Evolutionary conservation across 495 filamentous ascomycete genomes (phyloP).

Genomic region (Pyronema domesticum): DNA sequence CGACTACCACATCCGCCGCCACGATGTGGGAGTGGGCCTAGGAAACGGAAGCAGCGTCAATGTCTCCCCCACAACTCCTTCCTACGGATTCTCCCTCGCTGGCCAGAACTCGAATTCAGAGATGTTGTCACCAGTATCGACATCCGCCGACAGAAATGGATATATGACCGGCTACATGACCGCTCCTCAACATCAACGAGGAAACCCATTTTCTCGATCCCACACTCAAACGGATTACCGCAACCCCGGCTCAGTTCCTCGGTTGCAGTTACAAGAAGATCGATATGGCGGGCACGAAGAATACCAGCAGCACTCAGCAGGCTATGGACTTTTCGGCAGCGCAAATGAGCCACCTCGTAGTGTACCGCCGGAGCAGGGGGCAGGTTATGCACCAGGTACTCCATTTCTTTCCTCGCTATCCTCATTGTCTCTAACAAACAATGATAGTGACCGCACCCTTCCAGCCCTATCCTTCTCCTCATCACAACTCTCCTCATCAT

Average conservation of each 20-base stretch:
- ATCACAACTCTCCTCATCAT: constrained; percentile 19
- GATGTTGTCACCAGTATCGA: constrained; percentile 24
- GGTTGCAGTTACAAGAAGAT: constrained; percentile 42
- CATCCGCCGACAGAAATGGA: constrained; percentile 28
- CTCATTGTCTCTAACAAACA: not conserved
- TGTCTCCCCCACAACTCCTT: constrained; percentile 29
- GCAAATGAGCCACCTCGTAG: constrained; percentile 24
- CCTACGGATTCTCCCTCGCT: constrained; percentile 37
- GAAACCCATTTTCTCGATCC: constrained; percentile 30
- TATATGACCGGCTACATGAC: constrained; percentile 22
- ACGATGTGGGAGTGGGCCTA: constrained; percentile 12
- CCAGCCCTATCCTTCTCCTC: constrained; percentile 21
- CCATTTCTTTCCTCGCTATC: not conserved
- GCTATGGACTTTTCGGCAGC: constrained; percentile 21
- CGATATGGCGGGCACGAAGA: constrained; percentile 41
- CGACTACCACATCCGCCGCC: constrained; percentile 22
- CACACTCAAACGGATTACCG: constrained; percentile 32
- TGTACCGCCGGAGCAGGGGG: constrained; percentile 22
- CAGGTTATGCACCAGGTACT: constrained; percentile 25
- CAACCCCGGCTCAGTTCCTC: constrained; percentile 36
- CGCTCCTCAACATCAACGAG: constrained; percentile 22
- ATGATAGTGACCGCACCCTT: constrained; percentile 15
- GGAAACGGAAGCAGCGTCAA: constrained; percentile 22
- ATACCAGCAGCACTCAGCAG: constrained; percentile 26
- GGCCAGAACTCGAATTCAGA: constrained; percentile 20